Percentiles rank a stretch among this genome's conserved stretches.
These are phyloP conservation scores for Chaetomium olivaceum DNA, from an alignment of 2,329 filamentous ascomycete genomes.

Conservation along the genomic window DNA sequence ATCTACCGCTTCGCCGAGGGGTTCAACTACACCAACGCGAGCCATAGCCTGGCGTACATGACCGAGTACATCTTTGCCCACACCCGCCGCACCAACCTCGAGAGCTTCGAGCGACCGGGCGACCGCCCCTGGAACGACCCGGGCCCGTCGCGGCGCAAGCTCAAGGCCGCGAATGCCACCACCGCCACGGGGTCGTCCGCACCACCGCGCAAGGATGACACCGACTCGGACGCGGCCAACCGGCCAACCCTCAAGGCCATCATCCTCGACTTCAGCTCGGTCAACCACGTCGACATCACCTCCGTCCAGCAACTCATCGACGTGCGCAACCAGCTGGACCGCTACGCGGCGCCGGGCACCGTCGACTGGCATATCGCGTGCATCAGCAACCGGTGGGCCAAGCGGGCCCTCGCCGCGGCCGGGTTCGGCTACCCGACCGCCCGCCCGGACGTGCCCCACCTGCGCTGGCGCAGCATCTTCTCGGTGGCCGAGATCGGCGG, in stretches of 20 bases:
- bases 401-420: constrained; percentile 80
- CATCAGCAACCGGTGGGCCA: constrained; percentile 93
- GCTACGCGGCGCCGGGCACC: constrained; percentile 73
- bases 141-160: constrained; percentile 59
- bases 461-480: constrained; percentile 93
- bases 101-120: constrained; percentile 63
- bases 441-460: constrained; percentile 51
- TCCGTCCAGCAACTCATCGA: constrained; percentile 92
- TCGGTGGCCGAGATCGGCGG: constrained; percentile 83
- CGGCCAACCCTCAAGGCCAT: constrained; percentile 59
- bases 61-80: constrained; percentile 65
- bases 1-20: constrained; percentile 94
- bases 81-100: constrained; percentile 74
- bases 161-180: constrained; percentile 34
- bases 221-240: constrained; percentile 27
- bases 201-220: background rate
- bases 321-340: constrained; percentile 88
- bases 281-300: constrained; percentile 92
- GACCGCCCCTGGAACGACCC: constrained; percentile 97
- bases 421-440: constrained; percentile 82
- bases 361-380: constrained; percentile 97
- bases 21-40: constrained; percentile 94
- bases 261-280: constrained; percentile 88
- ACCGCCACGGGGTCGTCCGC: background rate
- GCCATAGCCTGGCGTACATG: constrained; percentile 81